These are phyloP conservation scores for Chloroidium sp. DNA, from an alignment of 163 green algal genomes.

Conservation along the genomic window DNA sequence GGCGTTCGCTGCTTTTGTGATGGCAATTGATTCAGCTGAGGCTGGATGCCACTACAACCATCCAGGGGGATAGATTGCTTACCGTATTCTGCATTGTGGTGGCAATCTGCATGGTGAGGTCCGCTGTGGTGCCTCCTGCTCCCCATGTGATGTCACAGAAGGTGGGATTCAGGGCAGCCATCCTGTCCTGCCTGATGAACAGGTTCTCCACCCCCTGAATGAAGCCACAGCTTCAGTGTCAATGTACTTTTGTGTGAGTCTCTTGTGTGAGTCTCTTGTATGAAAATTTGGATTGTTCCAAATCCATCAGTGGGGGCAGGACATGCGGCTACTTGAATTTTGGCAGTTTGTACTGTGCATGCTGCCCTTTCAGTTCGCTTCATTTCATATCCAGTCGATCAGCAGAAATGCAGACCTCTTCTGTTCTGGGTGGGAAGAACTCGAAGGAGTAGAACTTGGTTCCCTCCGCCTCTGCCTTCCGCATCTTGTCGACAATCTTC, in stretches of 20 bases:
- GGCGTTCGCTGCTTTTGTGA: no score
- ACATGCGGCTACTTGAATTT: no score
- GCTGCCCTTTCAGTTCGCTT: no score
- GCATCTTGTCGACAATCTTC: constrained; percentile 83
- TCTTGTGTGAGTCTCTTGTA: no score
- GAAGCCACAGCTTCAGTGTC: no score
- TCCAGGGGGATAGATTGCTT: neutral
- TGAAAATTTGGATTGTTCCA: no score
- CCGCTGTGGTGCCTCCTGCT: constrained; percentile 85
- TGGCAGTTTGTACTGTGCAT: no score
- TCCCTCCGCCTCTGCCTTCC: constrained; percentile 38
- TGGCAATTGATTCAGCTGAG: neutral
- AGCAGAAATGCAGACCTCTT: constrained; percentile 52
- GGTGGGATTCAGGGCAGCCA: constrained; percentile 69
- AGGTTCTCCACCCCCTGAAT: constrained; percentile 86
- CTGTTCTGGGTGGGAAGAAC: constrained; percentile 91
- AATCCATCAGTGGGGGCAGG: no score
- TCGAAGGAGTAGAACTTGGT: constrained; percentile 90
- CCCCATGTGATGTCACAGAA: constrained; percentile 99
- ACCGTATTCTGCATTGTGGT: constrained; percentile 91
- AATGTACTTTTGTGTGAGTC: no score
- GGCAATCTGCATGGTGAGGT: constrained; percentile 93
- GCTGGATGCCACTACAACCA: neutral
- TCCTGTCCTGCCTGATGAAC: constrained; percentile 80
- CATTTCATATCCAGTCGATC: no score